Conservation (phyloP, 257 asterid species). For the Primulina eburnea region DNA sequence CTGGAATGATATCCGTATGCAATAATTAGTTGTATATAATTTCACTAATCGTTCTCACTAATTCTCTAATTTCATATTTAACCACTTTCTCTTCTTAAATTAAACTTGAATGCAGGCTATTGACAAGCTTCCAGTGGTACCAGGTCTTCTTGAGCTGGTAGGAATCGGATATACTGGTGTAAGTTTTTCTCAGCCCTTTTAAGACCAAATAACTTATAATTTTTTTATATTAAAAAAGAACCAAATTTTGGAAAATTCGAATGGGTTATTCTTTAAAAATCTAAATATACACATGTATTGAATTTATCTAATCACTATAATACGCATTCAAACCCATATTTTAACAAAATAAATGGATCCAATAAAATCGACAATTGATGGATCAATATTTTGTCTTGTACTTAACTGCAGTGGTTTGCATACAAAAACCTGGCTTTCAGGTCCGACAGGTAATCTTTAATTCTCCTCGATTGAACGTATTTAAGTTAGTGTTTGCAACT, state of each 20-base stretch:
- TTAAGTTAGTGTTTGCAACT: too few relatives aligned
- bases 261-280: too few relatives aligned
- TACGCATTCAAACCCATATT: too few relatives aligned
- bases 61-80: too few relatives aligned
- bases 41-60: too few relatives aligned
- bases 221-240: neutral
- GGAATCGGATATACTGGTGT: constrained; percentile 89
- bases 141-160: constrained; percentile 83
- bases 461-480: neutral
- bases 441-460: constrained; percentile 54
- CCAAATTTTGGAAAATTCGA: neutral
- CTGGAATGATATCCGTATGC: constrained; percentile 69
- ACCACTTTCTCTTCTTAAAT: neutral
- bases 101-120: constrained; percentile 49
- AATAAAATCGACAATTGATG: neutral
- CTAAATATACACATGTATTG: neutral
- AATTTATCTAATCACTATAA: neutral
- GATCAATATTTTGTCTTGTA: neutral
- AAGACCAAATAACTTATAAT: neutral
- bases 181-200: constrained; percentile 26
- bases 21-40: neutral
- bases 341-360: too few relatives aligned
- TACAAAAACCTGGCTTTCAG: constrained; percentile 62
- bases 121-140: constrained; percentile 86
- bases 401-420: constrained; percentile 71